These are phyloP conservation scores for Aspergillus phoenicis DNA, from an alignment of 2,329 filamentous ascomycete species.

Conservation along the genomic window DNA sequence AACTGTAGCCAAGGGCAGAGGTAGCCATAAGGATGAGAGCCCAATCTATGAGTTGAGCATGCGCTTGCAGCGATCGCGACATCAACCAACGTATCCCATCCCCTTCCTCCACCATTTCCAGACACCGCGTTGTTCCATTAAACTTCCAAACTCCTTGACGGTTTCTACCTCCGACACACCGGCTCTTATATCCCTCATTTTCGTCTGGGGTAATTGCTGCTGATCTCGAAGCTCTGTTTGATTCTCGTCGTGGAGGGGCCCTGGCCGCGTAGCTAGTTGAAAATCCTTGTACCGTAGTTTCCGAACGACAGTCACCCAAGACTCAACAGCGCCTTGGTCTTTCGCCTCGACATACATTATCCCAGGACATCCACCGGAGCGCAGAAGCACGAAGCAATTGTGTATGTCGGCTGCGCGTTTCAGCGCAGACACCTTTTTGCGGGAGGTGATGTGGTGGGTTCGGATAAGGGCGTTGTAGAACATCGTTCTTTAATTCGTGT, in stretches of 20 bases:
- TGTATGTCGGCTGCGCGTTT: constrained; percentile 65
- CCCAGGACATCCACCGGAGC: constrained; percentile 69
- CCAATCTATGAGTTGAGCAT: no score
- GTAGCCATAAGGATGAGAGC: no score
- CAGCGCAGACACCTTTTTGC: constrained; percentile 69
- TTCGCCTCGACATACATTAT: constrained; percentile 75
- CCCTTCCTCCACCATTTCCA: constrained; percentile 67
- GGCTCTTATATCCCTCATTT: constrained; percentile 6
- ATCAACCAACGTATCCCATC: constrained; percentile 57
- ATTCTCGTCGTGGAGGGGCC: constrained; percentile 30
- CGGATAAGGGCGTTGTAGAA: constrained; percentile 66
- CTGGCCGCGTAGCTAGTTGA: constrained; percentile 62
- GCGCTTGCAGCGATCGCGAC: background rate
- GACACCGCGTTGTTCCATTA: constrained; percentile 64
- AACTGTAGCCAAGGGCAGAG: no score
- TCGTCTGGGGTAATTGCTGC: background rate
- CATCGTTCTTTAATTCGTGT: constrained; percentile 16
- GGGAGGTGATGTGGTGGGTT: constrained; percentile 79
- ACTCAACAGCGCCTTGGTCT: constrained; percentile 56
- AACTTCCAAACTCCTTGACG: constrained; percentile 64
- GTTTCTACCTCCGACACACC: constrained; percentile 62
- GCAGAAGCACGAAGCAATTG: constrained; percentile 65
- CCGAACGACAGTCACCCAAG: constrained; percentile 68
- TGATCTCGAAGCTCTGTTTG: background rate
- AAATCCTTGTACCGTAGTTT: constrained; percentile 73